Conservation (phyloP, 192 early-diverging fungal genomes). For the Chytriomyces hyalinus region DNA sequence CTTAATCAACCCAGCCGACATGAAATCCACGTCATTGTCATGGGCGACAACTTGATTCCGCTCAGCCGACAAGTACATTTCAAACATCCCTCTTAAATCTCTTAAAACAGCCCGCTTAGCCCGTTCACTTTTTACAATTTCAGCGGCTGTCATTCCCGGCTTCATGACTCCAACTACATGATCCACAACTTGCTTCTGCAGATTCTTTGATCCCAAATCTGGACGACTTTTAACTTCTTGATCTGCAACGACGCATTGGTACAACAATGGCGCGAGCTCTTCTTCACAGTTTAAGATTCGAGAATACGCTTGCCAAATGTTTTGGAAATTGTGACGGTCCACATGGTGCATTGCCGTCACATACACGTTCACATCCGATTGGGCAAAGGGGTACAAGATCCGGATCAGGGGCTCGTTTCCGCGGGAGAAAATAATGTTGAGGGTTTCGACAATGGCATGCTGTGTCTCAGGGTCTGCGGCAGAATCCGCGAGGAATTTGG, state of each 20-base stretch:
- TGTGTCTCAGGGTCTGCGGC: slow-evolving; percentile 12
- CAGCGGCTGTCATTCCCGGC: slow-evolving; percentile 1
- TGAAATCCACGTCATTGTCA: too few relatives aligned
- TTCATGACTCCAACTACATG: neutral
- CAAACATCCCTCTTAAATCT: slow-evolving; percentile 25
- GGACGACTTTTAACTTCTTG: neutral
- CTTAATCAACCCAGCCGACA: too few relatives aligned
- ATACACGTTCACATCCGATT: slow-evolving; percentile 25
- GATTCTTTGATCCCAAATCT: neutral
- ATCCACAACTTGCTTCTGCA: slow-evolving; percentile 25
- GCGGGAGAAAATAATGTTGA: slow-evolving; percentile 39
- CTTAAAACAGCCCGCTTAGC: slow-evolving; percentile 15
- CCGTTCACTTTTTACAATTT: slow-evolving; percentile 9
- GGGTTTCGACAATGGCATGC: slow-evolving; percentile 27
- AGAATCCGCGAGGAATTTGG: slow-evolving; percentile 8
- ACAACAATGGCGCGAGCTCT: slow-evolving; percentile 27
- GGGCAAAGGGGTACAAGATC: slow-evolving; percentile 28
- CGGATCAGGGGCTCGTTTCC: slow-evolving; percentile 36
- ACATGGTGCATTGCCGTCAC: slow-evolving; percentile 28
- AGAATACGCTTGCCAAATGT: slow-evolving; percentile 20
- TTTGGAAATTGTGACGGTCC: slow-evolving; percentile 8
- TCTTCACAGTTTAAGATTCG: neutral
- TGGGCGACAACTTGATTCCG: too few relatives aligned
- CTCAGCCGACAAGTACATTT: slow-evolving; percentile 13
- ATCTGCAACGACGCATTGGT: slow-evolving; percentile 14